Evolutionary conservation across 371 early-diverging fungal genomes (phyloP), one percentile per base, ranked within the genome.

Genomic region (Lichtheimia corymbifera): DNA sequence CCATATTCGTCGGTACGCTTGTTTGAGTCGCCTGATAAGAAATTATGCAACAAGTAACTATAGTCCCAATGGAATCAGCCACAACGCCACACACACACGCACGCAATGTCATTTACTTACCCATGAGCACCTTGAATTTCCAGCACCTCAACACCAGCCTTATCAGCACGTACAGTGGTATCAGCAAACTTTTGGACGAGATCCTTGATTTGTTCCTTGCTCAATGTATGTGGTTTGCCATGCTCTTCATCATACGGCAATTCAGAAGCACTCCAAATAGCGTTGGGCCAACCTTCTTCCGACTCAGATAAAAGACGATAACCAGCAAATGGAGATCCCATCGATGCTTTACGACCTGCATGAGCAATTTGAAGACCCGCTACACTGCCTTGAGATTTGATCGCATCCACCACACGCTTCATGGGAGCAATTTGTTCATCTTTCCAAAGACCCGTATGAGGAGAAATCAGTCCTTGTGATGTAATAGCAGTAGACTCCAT

Each of bases 1-100:
- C 89, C 92, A 65, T 93, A 96, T 54, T 87, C 67, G 67, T 96
- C 97, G 0, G 92, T 91, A 41, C 97, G 87, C 25, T 83, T 63
- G 78, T 96, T 97, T 43, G 88, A 80, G 17, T 90, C 63, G 0
- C 94, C 92, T 25, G 91, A 91, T 17, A 93, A 66, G 66, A 97
- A 97, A 66, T 82, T 80, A 67, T 86, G 83, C 51, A 93, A 58
- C 53, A 95, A 74, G 72, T 93, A 95, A 4, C 93, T 92, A 63
- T 12, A 30, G n/a, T 88, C 87, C 22, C 22, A 22, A 22, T 22
- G 22, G 22, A 1, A 22, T 87, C 9, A 67, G 73, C 40, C 55
- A 28, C 13, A 4, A 41, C n/a, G 25, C 5, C 6, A 28, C 7
- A 28, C 5, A 15, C 41, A 79, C 6, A 28, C 7, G 9, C 5